Evolutionary conservation across 306 rosid genomes (phyloP).

Genomic region (Carpinus viminea): DNA sequence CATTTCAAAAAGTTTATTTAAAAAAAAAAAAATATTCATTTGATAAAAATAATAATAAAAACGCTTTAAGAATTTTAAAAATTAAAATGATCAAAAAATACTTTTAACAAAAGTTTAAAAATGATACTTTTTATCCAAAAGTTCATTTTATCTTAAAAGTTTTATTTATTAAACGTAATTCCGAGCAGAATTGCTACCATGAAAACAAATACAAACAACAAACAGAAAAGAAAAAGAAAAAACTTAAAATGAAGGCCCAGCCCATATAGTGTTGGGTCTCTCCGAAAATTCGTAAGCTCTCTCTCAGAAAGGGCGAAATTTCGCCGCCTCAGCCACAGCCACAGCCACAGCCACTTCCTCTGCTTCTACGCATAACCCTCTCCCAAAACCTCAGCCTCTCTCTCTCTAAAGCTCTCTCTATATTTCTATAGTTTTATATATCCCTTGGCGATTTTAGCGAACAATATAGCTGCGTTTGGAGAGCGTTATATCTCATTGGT

Average conservation of each 20-base stretch:
- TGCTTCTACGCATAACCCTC: conserved; percentile 12
- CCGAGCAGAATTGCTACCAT: no score
- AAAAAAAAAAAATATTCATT: no score
- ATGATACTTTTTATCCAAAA: no score
- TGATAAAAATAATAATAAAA: no score
- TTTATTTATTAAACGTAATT: no score
- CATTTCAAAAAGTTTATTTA: no score
- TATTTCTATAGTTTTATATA: neutral
- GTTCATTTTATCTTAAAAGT: no score
- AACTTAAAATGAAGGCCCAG: conserved; percentile 18
- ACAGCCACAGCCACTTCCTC: conserved; percentile 36
- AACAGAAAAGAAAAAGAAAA: no score
- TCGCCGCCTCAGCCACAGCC: conserved; percentile 49
- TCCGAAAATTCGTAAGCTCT: neutral
- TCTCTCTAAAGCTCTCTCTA: conserved; percentile 11
- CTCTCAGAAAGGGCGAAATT: conserved; percentile 24
- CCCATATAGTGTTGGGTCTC: conserved; percentile 4
- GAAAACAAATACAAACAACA: no score
- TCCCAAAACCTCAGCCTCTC: conserved; percentile 19
- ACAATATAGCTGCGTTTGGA: neutral
- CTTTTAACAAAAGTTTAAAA: no score
- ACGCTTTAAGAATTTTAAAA: no score
- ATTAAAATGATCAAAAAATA: no score
- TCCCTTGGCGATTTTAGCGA: neutral
- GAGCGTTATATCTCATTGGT: conserved; percentile 23